A percentile compares a stretch with the other conserved stretches of the same genome.
Conservation (phyloP, 2,329 filamentous ascomycete genomes). For the Cladosporium cucumerinum region DNA sequence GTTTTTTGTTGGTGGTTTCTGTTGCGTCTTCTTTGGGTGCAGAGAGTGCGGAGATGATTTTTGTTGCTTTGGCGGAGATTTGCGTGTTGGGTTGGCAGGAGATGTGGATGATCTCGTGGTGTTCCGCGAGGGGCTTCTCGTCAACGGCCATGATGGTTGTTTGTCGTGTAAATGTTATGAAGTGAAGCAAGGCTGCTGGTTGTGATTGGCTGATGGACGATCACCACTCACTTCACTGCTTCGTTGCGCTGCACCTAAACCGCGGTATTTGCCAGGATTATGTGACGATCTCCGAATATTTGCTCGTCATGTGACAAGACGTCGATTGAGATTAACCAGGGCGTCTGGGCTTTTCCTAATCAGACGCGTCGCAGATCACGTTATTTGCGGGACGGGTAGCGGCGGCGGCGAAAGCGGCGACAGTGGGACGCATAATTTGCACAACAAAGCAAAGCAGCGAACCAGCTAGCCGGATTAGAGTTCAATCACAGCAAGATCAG, state of each 20-base stretch:
- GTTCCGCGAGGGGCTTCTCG: constrained; percentile 20
- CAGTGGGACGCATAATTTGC: background rate
- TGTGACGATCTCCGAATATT: background rate
- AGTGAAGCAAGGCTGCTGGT: background rate
- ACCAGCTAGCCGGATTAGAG: background rate
- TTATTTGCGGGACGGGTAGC: constrained; percentile 3
- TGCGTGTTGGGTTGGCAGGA: constrained; percentile 29
- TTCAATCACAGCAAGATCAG: constrained; percentile 1
- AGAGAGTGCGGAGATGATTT: constrained; percentile 26
- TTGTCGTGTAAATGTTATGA: background rate
- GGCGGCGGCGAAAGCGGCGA: background rate
- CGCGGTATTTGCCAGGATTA: constrained; percentile 23
- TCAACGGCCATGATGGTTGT: constrained; percentile 22
- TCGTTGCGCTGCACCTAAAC: constrained; percentile 9
- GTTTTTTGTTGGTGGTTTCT: constrained; percentile 24
- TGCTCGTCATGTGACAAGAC: constrained; percentile 3
- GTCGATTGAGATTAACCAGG: background rate
- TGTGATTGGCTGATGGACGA: background rate
- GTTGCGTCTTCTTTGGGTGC: background rate
- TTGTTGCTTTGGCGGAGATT: constrained; percentile 31
- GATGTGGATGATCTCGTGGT: constrained; percentile 27
- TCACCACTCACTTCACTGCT: background rate
- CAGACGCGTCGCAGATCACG: constrained; percentile 1
- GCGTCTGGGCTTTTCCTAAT: background rate
- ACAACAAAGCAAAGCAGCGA: background rate